Evolutionary conservation across 257 asterid species (phyloP), one percentile per base, ranked within the genome.

Genomic region (Solanum arcanum): DNA sequence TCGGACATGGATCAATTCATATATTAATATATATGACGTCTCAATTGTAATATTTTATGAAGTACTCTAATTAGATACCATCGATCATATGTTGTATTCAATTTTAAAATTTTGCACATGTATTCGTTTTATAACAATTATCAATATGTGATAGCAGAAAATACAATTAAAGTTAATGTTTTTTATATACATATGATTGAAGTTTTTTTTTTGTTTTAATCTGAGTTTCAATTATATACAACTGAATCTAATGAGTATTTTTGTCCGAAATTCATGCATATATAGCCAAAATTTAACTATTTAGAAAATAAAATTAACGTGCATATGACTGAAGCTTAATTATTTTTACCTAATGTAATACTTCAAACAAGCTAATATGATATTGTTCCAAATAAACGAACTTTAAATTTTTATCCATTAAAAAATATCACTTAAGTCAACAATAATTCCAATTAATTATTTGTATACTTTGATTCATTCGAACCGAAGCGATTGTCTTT

Each of bases 71-170:
- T 66, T 66, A 10, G 11, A 66, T 8, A 66, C 9, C 20, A 15
- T 6, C 9, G 13, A 25, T 66, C 15, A 66, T 15, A 27, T 66
- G 12, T 18, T 56, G 25, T 66, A 12, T 9, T 5, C 74, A 66
- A 66, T 27, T 13, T 27, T 27, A 66, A 27, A 12, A 5, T 27
- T 6, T 52, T 52, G 62, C 37, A 66, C 20, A 0, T 66, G 20
- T 25, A 66, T 66, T 20, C 20, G 3, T 31, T 27, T 27, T 27
- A 20, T 25, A 66, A 25, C 8, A 12, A 25, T n/a, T n/a, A 11
- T 0, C 0, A 1, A 12, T 6, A 0, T 6, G 20, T 3, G 18
- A 5, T 64, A 33, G 5, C 35, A 33, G 5, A 33, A 33, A 33
- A 69, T 14, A 69, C 4, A 0, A 0, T 31, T 69, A 3, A 69